These are phyloP conservation scores for Aspergillus sp. DNA, from an alignment of 2,329 filamentous ascomycete genomes.

Conservation along the genomic window DNA sequence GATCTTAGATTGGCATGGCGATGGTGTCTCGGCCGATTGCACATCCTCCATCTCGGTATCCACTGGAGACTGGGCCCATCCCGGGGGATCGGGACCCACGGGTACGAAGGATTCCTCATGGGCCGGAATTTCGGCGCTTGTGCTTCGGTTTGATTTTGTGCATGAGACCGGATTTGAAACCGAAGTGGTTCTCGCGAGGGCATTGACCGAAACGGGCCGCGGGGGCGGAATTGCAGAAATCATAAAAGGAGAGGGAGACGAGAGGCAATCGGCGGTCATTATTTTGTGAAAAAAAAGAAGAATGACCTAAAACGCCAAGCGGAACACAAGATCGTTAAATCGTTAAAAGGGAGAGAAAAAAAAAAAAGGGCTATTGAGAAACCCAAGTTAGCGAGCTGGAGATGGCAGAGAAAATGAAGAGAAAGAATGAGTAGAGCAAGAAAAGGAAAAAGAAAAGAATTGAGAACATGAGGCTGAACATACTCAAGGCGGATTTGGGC, in stretches of 20 bases:
- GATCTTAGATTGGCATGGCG: slow-evolving; percentile 16
- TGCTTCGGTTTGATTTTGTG: slow-evolving; percentile 26
- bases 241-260: slow-evolving; percentile 23
- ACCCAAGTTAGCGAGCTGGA: slow-evolving; percentile 8
- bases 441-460: slow-evolving; percentile 7
- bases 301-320: slow-evolving; percentile 13
- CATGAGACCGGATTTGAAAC: slow-evolving; percentile 21
- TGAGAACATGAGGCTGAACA: slow-evolving; percentile 12
- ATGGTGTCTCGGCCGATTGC: slow-evolving; percentile 15
- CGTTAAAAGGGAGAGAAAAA: slow-evolving; percentile 3
- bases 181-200: slow-evolving; percentile 26
- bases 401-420: not conserved
- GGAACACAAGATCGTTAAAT: slow-evolving; percentile 15
- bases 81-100: slow-evolving; percentile 20
- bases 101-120: slow-evolving; percentile 24
- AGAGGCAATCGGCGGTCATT: slow-evolving; percentile 16
- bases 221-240: slow-evolving; percentile 32
- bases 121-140: slow-evolving; percentile 25
- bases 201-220: slow-evolving; percentile 34
- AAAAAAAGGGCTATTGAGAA: slow-evolving; percentile 2
- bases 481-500: slow-evolving; percentile 6
- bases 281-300: slow-evolving; percentile 1
- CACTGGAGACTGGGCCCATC: slow-evolving; percentile 19
- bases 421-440: slow-evolving; percentile 1
- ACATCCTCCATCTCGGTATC: slow-evolving; percentile 29